Percentiles rank a stretch among this genome's conserved stretches.
Evolutionary conservation across 2,329 filamentous ascomycete species (phyloP).

Genomic region (Sporothrix globosa): DNA sequence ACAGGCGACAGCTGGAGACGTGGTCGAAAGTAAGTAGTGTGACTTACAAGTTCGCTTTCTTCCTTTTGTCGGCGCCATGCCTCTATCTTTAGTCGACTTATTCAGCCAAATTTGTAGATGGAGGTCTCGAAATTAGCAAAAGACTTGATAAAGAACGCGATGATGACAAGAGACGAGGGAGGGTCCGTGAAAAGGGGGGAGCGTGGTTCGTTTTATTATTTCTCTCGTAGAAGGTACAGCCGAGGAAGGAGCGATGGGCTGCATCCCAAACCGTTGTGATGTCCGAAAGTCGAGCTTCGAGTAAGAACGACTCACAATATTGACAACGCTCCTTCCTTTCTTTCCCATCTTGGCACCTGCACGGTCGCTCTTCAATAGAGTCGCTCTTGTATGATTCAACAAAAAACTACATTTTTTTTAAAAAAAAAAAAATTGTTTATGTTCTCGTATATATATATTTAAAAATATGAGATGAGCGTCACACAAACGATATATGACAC

Average conservation of each 20-base stretch:
- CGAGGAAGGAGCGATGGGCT: slow-evolving; percentile 4
- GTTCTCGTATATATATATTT: no score
- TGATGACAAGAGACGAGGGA: neutral
- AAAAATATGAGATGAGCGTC: no score
- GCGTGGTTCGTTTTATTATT: neutral
- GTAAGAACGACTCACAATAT: neutral
- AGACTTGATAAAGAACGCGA: neutral
- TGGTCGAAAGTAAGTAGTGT: neutral
- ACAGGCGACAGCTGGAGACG: no score
- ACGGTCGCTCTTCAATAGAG: no score
- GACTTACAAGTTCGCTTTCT: slow-evolving; percentile 30
- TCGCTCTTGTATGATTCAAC: neutral
- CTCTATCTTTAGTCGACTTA: neutral
- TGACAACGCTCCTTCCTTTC: neutral
- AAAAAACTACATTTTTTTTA: neutral
- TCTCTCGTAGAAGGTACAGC: neutral
- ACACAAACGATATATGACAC: no score
- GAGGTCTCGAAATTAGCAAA: neutral
- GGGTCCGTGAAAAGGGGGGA: neutral
- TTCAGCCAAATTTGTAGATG: neutral
- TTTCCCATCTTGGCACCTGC: no score
- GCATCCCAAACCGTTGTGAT: neutral
- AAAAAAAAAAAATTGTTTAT: neutral
- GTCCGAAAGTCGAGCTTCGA: neutral
- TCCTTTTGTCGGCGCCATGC: slow-evolving; percentile 28